Evolutionary conservation across 2,329 filamentous ascomycete genomes (phyloP).

Genomic region (Cordyceps fumosorosea): DNA sequence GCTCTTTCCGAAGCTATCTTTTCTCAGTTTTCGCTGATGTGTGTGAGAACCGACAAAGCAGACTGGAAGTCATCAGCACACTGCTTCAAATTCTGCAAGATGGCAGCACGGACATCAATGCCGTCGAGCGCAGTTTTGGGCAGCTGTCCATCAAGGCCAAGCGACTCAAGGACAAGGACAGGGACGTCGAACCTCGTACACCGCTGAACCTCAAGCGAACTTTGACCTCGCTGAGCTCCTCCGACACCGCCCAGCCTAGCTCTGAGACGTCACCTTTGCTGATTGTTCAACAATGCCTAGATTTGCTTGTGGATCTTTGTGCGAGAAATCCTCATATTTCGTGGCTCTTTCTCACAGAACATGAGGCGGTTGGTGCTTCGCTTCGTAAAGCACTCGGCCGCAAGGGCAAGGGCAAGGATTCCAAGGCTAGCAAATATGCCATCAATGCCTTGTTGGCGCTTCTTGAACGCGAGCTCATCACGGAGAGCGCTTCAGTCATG

Average conservation of each 20-base stretch:
- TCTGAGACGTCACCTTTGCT: conserved; percentile 89
- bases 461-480: conserved; percentile 88
- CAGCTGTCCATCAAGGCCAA: conserved; percentile 88
- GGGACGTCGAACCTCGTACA: conserved; percentile 59
- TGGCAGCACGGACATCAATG: conserved; percentile 85
- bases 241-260: conserved; percentile 48
- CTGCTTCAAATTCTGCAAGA: conserved; percentile 92
- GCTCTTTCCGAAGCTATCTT: conserved; percentile 74
- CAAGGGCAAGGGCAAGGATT: conserved; percentile 85
- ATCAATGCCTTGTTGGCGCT: conserved; percentile 85
- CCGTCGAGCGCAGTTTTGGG: conserved; percentile 91
- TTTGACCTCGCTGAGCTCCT: conserved; percentile 49
- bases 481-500: conserved; percentile 97
- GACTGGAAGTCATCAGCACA: conserved; percentile 87
- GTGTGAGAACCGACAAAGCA: conserved; percentile 93
- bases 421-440: conserved; percentile 77
- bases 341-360: conserved; percentile 89
- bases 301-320: conserved; percentile 75
- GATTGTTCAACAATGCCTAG: conserved; percentile 92
- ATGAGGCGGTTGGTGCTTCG: conserved; percentile 67
- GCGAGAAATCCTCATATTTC: conserved; percentile 81
- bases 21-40: conserved; percentile 86
- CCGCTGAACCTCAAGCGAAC: conserved; percentile 74
- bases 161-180: conserved; percentile 62
- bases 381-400: conserved; percentile 70